Conservation (phyloP, 257 asterid genomes). For the Jacaranda mimosifolia region DNA sequence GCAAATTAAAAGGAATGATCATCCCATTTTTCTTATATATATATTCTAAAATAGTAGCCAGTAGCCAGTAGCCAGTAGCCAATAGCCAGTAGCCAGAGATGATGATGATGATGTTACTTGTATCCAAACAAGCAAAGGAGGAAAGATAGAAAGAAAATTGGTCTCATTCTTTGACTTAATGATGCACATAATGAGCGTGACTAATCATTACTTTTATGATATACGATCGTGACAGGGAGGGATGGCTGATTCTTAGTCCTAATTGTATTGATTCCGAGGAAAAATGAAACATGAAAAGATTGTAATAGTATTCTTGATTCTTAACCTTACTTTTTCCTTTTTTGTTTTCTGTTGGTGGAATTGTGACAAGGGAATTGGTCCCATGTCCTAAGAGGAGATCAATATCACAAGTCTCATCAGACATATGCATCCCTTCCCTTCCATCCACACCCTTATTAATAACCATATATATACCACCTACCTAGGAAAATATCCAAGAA, state of each 20-base stretch:
- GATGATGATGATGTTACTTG: constrained; percentile 12
- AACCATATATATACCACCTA: not conserved
- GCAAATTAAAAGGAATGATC: constrained; percentile 27
- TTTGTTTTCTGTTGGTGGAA: constrained; percentile 51
- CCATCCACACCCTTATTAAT: constrained; percentile 15
- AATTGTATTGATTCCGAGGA: constrained; percentile 25
- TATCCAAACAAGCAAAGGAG: constrained; percentile 14
- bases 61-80: not conserved
- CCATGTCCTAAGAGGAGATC: constrained; percentile 32
- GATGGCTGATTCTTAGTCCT: constrained; percentile 21
- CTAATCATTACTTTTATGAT: constrained; percentile 46
- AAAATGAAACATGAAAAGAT: not conserved
- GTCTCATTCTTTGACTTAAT: constrained; percentile 35
- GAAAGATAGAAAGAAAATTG: not conserved
- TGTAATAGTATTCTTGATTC: constrained; percentile 20
- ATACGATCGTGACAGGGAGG: constrained; percentile 34
- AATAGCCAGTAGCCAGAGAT: not conserved
- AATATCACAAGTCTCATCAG: not conserved
- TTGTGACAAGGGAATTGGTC: constrained; percentile 53
- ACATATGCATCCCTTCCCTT: constrained; percentile 14
- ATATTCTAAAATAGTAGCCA: not conserved
- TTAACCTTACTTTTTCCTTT: not conserved
- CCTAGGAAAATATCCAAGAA: not conserved
- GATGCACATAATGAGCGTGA: constrained; percentile 42
- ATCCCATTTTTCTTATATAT: not conserved